Evolutionary conservation across 2,329 filamentous ascomycete genomes (phyloP).

Genomic region (Gliomastix tumulicola): DNA sequence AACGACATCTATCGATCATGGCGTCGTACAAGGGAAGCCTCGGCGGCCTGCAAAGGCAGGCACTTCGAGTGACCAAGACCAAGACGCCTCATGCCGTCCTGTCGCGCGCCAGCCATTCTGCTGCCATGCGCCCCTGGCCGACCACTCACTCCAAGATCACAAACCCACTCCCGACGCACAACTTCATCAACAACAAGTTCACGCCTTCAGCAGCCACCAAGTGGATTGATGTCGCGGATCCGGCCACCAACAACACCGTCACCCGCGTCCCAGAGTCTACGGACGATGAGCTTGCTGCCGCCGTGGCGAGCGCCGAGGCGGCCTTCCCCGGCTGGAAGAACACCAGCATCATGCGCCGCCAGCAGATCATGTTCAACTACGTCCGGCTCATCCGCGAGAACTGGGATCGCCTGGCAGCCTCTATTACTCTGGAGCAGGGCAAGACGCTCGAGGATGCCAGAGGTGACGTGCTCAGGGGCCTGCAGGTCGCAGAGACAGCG

Average conservation of each 20-base stretch:
- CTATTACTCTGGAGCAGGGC: constrained; percentile 72
- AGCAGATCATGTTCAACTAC: constrained; percentile 75
- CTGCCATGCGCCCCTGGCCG: too few relatives aligned
- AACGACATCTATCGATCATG: too few relatives aligned
- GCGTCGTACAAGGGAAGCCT: too few relatives aligned
- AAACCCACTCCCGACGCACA: too few relatives aligned
- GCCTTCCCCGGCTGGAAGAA: constrained; percentile 63
- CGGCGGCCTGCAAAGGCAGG: too few relatives aligned
- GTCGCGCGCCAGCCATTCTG: too few relatives aligned
- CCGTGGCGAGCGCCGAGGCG: constrained; percentile 61
- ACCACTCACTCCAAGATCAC: too few relatives aligned
- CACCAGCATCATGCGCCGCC: constrained; percentile 59
- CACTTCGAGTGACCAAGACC: too few relatives aligned
- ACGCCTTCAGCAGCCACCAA: constrained; percentile 51
- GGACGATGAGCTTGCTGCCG: constrained; percentile 59
- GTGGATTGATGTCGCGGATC: constrained; percentile 69
- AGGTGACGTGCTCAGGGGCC: constrained; percentile 66
- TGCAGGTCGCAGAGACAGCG: constrained; percentile 71
- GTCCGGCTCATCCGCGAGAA: constrained; percentile 67
- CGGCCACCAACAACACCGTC: constrained; percentile 72
- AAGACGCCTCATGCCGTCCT: too few relatives aligned
- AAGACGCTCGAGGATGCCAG: constrained; percentile 71
- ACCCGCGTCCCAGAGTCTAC: constrained; percentile 72
- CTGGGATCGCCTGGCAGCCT: constrained; percentile 71
- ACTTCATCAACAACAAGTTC: constrained; percentile 67